phyloP scores from a whole-genome alignment of 78 protist species.

The Mastigamoeba balamuthi region DNA sequence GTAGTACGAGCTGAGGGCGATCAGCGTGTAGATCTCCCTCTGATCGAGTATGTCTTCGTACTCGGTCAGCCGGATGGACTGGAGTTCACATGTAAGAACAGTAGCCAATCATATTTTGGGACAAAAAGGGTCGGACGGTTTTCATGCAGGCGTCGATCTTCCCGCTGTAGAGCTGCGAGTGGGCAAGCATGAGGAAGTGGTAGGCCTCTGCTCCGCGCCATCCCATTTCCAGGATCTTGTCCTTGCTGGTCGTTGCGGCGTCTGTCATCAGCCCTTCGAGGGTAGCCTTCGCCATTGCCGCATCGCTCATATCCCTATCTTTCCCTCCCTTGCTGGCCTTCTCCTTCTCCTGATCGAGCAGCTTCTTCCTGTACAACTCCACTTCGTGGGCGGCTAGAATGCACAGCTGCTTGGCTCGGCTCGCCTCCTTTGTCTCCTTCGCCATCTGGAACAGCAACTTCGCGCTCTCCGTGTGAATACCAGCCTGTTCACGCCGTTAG shows the following conservation, averaged over 20 bases:
- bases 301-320: background rate
- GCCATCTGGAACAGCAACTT: constrained; percentile 28
- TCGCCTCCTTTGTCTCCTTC: background rate
- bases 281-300: background rate
- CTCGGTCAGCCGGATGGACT: constrained; percentile 22
- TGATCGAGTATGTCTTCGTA: constrained; percentile 49
- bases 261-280: constrained; percentile 14
- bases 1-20: constrained; percentile 54
- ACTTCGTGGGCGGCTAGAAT: constrained; percentile 69
- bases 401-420: constrained; percentile 52
- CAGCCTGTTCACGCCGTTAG: constrained; percentile 20
- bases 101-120: background rate
- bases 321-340: too few species aligned
- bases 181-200: constrained; percentile 51
- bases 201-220: constrained; percentile 72
- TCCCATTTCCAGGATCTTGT: background rate
- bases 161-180: constrained; percentile 28
- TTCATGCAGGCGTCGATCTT: background rate
- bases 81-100: background rate
- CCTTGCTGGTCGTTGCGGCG: background rate
- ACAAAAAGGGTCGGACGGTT: background rate
- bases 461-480: constrained; percentile 48
- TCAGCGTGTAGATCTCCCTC: constrained; percentile 12
- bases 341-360: background rate
- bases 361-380: constrained; percentile 17